Evolutionary conservation across 495 filamentous ascomycete genomes (phyloP).

Genomic region (Neurospora tetrasperma): DNA sequence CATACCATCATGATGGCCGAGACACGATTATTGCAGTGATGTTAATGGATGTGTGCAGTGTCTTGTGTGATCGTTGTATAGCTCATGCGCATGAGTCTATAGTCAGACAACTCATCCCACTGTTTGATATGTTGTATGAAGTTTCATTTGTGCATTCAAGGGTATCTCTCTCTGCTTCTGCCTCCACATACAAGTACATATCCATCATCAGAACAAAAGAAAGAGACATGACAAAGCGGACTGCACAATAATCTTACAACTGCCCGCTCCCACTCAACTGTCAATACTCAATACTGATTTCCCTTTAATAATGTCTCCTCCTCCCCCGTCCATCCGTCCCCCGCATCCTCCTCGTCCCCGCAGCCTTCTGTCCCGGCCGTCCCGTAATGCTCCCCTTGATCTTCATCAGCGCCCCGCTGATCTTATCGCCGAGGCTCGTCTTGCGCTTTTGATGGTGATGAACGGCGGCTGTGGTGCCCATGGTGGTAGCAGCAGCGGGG

Average conservation of each 20-base stretch:
- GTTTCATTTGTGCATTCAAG: background rate
- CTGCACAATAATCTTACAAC: background rate
- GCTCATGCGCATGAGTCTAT: background rate
- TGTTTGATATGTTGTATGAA: background rate
- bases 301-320: constrained; percentile 2
- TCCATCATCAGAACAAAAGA: background rate
- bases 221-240: background rate
- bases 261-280: background rate
- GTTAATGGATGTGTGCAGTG: background rate
- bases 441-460: constrained; percentile 48
- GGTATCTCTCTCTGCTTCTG: background rate
- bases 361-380: constrained; percentile 57
- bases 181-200: background rate
- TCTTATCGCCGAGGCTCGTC: constrained; percentile 53
- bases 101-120: background rate
- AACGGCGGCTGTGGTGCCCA: constrained; percentile 6
- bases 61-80: background rate
- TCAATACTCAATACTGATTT: background rate
- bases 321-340: constrained; percentile 55
- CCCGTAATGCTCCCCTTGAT: constrained; percentile 52
- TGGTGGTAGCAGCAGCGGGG: constrained; percentile 2
- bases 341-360: constrained; percentile 60
- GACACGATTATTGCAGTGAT: background rate
- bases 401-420: constrained; percentile 57
- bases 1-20: background rate